These are phyloP conservation scores for Schizonepeta tenuifolia DNA, from an alignment of 257 asterid genomes.

Conservation along the genomic window DNA sequence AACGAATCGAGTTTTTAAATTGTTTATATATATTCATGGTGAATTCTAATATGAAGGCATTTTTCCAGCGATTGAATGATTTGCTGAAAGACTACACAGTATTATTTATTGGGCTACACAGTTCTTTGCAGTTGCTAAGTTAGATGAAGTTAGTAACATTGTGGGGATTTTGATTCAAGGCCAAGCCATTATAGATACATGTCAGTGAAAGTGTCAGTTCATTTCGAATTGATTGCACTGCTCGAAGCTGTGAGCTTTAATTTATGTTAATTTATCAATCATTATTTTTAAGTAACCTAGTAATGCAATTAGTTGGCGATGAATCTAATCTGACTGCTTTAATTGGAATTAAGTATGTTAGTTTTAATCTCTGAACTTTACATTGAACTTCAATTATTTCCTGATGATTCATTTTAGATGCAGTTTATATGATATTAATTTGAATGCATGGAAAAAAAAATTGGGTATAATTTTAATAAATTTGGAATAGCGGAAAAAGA, in stretches of 20 bases:
- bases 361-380: not conserved
- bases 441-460: not conserved
- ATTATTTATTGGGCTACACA: not conserved
- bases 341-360: not conserved
- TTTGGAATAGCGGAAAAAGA: not conserved
- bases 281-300: not conserved
- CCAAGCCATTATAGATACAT: too few relatives aligned
- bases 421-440: not conserved
- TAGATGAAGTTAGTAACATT: not conserved
- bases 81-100: not conserved
- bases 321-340: not conserved
- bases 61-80: not conserved
- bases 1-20: not conserved
- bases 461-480: not conserved
- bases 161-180: not conserved
- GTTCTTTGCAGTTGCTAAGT: too few relatives aligned
- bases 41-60: not conserved
- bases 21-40: slow-evolving; percentile 2
- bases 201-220: not conserved
- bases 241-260: not conserved
- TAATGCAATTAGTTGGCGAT: not conserved
- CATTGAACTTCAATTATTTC: not conserved
- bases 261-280: not conserved
- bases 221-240: too few relatives aligned
- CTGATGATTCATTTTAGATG: not conserved